Conservation (phyloP, 371 early-diverging fungal species). For the Mucor saturninus region DNA sequence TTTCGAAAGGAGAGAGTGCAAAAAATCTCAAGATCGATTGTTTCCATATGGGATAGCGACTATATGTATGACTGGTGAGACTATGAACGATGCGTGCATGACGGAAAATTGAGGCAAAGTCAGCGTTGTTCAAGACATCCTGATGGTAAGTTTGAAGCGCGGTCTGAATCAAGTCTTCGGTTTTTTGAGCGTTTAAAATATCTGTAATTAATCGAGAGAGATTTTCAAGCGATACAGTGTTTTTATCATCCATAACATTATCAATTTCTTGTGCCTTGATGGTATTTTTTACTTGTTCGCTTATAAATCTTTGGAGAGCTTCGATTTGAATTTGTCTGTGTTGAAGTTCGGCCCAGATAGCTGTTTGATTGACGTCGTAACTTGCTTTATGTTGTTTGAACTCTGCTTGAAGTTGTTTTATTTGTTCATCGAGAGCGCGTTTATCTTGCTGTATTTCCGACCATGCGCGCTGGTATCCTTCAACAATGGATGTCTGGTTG, state of each 20-base stretch:
- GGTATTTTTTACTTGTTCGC: not conserved
- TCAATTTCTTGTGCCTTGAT: not conserved
- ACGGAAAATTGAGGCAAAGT: slow-evolving; percentile 71
- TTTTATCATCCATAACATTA: not conserved
- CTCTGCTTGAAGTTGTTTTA: not conserved
- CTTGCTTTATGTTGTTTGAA: not conserved
- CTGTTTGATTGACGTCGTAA: not conserved
- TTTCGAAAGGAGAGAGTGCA: not conserved
- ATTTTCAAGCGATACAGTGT: not conserved
- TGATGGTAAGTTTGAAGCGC: slow-evolving; percentile 53
- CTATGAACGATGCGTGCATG: slow-evolving; percentile 67
- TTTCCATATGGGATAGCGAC: slow-evolving; percentile 3
- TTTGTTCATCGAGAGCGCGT: not conserved
- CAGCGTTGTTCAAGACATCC: slow-evolving; percentile 63
- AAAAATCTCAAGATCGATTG: not conserved
- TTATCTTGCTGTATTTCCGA: too few relatives aligned
- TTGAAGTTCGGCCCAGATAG: not conserved
- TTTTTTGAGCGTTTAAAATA: not conserved
- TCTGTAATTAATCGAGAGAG: not conserved
- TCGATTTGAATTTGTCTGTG: not conserved
- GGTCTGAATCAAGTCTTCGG: not conserved
- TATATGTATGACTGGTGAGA: slow-evolving; percentile 45
- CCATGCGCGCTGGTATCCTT: too few relatives aligned
- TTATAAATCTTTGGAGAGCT: not conserved
- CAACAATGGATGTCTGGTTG: too few relatives aligned